phyloP scores from a whole-genome alignment of 139 green algal genomes.

The Nannochloris sp. region DNA sequence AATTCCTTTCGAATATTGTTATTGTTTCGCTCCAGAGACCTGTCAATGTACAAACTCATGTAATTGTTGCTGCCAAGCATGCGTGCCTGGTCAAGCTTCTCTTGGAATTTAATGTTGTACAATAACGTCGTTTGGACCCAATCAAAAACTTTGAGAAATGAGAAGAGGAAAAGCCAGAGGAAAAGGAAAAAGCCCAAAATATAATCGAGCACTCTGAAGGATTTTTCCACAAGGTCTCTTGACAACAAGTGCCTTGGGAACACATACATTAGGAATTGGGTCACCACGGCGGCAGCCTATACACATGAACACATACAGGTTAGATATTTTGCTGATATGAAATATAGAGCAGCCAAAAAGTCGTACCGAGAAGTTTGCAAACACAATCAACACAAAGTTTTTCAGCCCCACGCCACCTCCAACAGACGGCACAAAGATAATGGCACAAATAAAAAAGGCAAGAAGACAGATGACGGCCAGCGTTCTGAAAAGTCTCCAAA shows the following conservation, averaged over 20 bases:
- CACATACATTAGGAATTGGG: slow-evolving; percentile 25
- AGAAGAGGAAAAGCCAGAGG: slow-evolving; percentile 42
- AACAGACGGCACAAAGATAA: slow-evolving; percentile 23
- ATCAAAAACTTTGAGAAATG: slow-evolving; percentile 39
- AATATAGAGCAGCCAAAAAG: too few species aligned
- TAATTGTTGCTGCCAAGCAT: slow-evolving; percentile 14
- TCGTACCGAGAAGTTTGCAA: slow-evolving; percentile 28
- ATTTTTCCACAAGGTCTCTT: slow-evolving; percentile 26
- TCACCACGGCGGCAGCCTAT: not conserved
- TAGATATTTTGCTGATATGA: too few species aligned
- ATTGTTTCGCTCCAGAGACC: slow-evolving; percentile 19
- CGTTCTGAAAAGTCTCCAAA: slow-evolving; percentile 28
- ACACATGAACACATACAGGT: not conserved
- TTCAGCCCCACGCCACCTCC: slow-evolving; percentile 20
- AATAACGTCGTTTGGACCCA: slow-evolving; percentile 42
- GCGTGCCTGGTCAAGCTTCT: slow-evolving; percentile 17
- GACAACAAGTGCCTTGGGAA: slow-evolving; percentile 11
- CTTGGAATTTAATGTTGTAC: slow-evolving; percentile 46
- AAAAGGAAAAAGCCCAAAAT: slow-evolving; percentile 40
- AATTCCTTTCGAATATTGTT: slow-evolving; percentile 18
- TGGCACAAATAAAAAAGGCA: slow-evolving; percentile 21
- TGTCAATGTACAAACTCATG: slow-evolving; percentile 26
- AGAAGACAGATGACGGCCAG: slow-evolving; percentile 8
- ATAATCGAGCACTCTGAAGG: slow-evolving; percentile 36
- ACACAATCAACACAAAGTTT: slow-evolving; percentile 36